Conservation (phyloP, 805 yeast species). For the Millerozyma miso region DNA sequence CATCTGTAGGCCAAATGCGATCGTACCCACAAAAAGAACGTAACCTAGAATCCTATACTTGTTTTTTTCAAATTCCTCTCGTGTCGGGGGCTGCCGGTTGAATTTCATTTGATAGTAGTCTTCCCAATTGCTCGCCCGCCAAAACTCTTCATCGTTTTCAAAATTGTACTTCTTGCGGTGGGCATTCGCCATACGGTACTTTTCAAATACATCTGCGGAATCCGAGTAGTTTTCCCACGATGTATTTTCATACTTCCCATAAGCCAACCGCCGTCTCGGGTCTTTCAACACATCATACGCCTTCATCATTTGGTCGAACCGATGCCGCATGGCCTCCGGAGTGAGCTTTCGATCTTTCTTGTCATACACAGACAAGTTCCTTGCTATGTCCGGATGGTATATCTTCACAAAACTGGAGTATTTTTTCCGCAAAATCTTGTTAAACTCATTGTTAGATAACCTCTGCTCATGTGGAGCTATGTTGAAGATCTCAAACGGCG, state of each 20-base stretch:
- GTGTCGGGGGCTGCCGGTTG: slow-evolving; percentile 35
- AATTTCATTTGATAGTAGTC: slow-evolving; percentile 48
- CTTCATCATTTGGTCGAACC: slow-evolving; percentile 29
- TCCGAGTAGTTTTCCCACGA: slow-evolving; percentile 18
- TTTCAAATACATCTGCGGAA: slow-evolving; percentile 21
- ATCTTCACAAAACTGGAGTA: slow-evolving; percentile 51
- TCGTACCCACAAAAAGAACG: slow-evolving; percentile 28
- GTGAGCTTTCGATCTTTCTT: slow-evolving; percentile 28
- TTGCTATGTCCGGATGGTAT: slow-evolving; percentile 74
- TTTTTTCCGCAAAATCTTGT: slow-evolving; percentile 36
- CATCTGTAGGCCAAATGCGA: slow-evolving; percentile 31
- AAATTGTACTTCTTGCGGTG: slow-evolving; percentile 30
- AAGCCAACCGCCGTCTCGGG: slow-evolving; percentile 43
- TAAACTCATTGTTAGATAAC: slow-evolving; percentile 47
- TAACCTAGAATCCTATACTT: slow-evolving; percentile 37
- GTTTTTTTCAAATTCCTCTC: slow-evolving; percentile 38
- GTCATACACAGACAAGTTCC: slow-evolving; percentile 19
- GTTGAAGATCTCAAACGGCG: slow-evolving; percentile 66
- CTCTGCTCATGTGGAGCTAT: slow-evolving; percentile 29
- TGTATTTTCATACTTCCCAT: slow-evolving; percentile 22
- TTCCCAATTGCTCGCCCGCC: slow-evolving; percentile 65
- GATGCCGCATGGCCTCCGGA: slow-evolving; percentile 24
- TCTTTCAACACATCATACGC: slow-evolving; percentile 44
- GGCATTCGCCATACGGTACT: slow-evolving; percentile 34
- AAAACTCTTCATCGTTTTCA: slow-evolving; percentile 41